Base-by-base conservation (phyloP, 768 basidiomycete genomes). In the Trametes sanguinea region DNA sequence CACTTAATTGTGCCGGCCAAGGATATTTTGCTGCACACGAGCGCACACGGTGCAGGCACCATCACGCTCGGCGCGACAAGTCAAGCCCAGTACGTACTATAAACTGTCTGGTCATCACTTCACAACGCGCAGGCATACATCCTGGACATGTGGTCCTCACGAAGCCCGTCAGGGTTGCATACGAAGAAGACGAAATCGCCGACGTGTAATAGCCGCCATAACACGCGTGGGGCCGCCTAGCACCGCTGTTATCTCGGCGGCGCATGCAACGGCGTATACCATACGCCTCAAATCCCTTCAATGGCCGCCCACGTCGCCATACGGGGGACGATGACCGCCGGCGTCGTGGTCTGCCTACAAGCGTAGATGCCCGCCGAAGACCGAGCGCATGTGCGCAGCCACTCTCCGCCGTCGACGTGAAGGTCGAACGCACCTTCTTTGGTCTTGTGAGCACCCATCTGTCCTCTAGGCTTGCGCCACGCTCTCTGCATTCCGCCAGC, bases 191-290 rank as follows among this genome's bases (percentile, higher is more conserved):
- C 32, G 33, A 16, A 8, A 22, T 22, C 22, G 22, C 47, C 54
- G 44, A 27, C 11, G 45, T 47, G 47, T 5, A 16, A 16, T 7
- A 16, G 27, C 39, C 7, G 45, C 4, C 35, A 14, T 7, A 39
- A 33, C 33, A 13, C 29, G 16, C 33, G 4, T 33, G 42, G 10
- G 17, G 16, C 44, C 29, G 42, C 16, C n/a, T 22, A 33, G 30
- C 33, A 30, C 7, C 57, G 50, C 50, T 48, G 50, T 51, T 59
- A 59, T 59, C 57, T 59, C 50, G 57, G 57, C 40, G 32, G 57
- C 32, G 7, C 14, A 9, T 8, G 42, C 42, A 5, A 1, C 42
- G 42, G 1, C n/a, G 5, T n/a, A 43, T 43, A 4, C 42, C 14
- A 16, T 16, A 43, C 14, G 39, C 8, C 39, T 7, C 8, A 8